Evolutionary conservation across 257 asterid species (phyloP).

Genomic region (Buddleja alternifolia): DNA sequence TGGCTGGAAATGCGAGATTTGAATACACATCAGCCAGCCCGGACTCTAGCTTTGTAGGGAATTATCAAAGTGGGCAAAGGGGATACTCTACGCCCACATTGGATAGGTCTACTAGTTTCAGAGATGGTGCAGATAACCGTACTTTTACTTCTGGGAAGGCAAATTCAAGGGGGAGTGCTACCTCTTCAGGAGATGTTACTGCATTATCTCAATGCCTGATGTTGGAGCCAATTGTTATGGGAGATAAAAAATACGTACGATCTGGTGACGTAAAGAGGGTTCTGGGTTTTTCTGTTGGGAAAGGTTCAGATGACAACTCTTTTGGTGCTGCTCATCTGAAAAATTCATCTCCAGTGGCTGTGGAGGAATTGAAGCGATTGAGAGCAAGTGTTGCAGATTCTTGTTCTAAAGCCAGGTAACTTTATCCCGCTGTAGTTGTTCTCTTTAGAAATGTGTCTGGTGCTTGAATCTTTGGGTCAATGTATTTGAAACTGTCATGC

Average conservation of each 20-base stretch:
- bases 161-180: constrained; percentile 60
- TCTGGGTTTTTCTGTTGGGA: constrained; percentile 57
- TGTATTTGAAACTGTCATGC: constrained; percentile 5
- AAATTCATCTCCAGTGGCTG: constrained; percentile 52
- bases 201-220: constrained; percentile 60
- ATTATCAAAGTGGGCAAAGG: constrained; percentile 74
- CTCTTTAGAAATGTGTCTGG: constrained; percentile 22
- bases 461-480: constrained; percentile 18
- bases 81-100: constrained; percentile 59
- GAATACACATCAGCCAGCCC: constrained; percentile 80
- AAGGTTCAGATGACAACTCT: constrained; percentile 66
- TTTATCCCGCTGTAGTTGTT: constrained; percentile 18
- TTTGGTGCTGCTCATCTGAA: constrained; percentile 65
- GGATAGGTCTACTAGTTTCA: constrained; percentile 87
- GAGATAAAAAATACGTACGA: constrained; percentile 55
- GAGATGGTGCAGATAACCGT: constrained; percentile 70
- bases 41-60: constrained; percentile 69
- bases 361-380: constrained; percentile 68
- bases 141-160: constrained; percentile 68
- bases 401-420: constrained; percentile 67
- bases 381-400: constrained; percentile 63
- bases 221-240: constrained; percentile 66
- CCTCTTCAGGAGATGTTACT: constrained; percentile 61
- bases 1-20: constrained; percentile 86
- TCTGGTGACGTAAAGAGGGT: constrained; percentile 70